phyloP scores from a whole-genome alignment of 768 basidiomycete species.

The Mycena galopus region DNA sequence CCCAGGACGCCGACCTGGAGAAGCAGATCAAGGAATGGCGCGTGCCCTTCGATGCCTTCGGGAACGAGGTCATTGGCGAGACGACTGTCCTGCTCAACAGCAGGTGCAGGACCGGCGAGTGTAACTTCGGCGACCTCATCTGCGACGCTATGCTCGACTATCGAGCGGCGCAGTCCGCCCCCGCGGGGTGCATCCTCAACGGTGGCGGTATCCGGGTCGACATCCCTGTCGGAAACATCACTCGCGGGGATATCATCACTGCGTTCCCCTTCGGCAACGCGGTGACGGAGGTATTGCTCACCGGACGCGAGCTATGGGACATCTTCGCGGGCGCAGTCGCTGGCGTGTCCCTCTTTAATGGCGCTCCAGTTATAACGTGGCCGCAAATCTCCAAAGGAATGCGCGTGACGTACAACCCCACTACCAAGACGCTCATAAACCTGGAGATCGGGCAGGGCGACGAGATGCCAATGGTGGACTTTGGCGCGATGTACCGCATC shows the following conservation, averaged over 20 bases:
- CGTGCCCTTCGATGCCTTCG: conserved; percentile 52
- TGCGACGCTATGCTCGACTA: conserved; percentile 58
- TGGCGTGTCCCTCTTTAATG: conserved; percentile 45
- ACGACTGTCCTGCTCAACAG: conserved; percentile 51
- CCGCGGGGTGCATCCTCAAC: conserved; percentile 55
- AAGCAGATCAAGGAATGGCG: conserved; percentile 55
- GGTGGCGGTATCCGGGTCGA: conserved; percentile 57
- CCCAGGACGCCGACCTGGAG: conserved; percentile 52
- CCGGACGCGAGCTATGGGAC: conserved; percentile 56
- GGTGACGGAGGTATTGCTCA: conserved; percentile 55
- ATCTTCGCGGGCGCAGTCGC: conserved; percentile 57
- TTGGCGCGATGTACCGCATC: conserved; percentile 45
- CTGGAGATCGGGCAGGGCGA: conserved; percentile 42
- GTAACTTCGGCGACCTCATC: conserved; percentile 57
- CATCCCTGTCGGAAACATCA: conserved; percentile 56
- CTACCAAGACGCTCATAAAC: conserved; percentile 47
- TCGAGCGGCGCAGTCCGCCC: conserved; percentile 42
- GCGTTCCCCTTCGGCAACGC: conserved; percentile 60
- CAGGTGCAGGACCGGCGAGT: conserved; percentile 57
- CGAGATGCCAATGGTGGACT: conserved; percentile 39
- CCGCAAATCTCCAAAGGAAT: conserved; percentile 57
- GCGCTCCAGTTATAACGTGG: conserved; percentile 52
- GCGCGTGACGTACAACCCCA: conserved; percentile 49
- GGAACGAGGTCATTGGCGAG: conserved; percentile 52
- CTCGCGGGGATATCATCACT: conserved; percentile 54